phyloP scores from a whole-genome alignment of 208 protist genomes.

The Leishmania amazonensis region DNA sequence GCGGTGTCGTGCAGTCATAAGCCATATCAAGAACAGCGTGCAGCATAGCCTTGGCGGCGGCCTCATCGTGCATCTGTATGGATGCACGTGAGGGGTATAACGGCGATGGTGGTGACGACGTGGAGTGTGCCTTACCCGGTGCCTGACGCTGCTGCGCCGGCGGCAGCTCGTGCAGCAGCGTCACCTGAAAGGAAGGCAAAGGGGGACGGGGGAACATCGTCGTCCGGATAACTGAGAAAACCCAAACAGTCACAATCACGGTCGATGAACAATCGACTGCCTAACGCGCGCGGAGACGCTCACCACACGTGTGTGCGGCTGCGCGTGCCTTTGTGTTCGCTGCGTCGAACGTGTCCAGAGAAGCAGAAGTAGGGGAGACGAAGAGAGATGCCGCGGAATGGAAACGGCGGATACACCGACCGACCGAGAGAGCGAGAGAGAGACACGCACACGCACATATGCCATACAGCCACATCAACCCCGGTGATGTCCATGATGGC shows the following conservation, averaged over 20 bases:
- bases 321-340: conserved; percentile 4
- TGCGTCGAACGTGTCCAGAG: neutral
- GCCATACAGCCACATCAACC: neutral
- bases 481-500: neutral
- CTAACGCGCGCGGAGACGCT: neutral
- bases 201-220: conserved; percentile 20
- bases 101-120: neutral
- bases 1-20: conserved; percentile 12
- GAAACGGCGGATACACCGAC: neutral
- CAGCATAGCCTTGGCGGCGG: conserved; percentile 38
- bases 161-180: conserved; percentile 23
- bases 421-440: neutral
- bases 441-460: neutral
- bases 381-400: neutral
- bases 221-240: neutral
- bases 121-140: neutral
- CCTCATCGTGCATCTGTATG: conserved; percentile 8
- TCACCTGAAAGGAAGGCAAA: conserved; percentile 29
- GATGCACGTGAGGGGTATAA: conserved; percentile 5
- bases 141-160: neutral
- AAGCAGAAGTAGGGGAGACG: neutral
- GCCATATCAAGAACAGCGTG: conserved; percentile 36
- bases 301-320: neutral
- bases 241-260: neutral
- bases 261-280: neutral